Evolutionary conservation across 1,284 basidiomycete species (phyloP).

Genomic region (Tetrapyrgos nigripes): DNA sequence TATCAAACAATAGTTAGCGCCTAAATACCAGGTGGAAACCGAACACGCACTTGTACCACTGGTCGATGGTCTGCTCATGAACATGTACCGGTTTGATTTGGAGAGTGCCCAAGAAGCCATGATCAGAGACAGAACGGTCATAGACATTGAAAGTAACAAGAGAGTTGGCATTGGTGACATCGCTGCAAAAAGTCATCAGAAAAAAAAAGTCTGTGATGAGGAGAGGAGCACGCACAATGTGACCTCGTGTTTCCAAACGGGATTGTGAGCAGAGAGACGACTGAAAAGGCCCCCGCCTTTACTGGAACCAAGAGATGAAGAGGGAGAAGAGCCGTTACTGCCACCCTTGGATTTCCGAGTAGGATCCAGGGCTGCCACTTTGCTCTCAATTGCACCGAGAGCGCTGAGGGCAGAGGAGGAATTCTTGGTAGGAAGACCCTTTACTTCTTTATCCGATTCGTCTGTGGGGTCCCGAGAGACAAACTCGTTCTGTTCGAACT

Average conservation of each 20-base stretch:
- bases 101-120: conserved; percentile 90
- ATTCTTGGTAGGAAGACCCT: conserved; percentile 73
- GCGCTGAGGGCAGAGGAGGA: conserved; percentile 68
- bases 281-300: conserved; percentile 56
- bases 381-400: conserved; percentile 66
- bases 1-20: conserved; percentile 11
- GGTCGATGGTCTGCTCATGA: conserved; percentile 94
- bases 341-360: conserved; percentile 19
- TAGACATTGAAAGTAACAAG: conserved; percentile 91
- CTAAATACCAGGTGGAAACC: conserved; percentile 2
- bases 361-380: conserved; percentile 32
- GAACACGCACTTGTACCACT: conserved; percentile 89
- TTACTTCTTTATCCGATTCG: conserved; percentile 87
- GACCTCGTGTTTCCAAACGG: conserved; percentile 99
- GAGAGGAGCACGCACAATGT: conserved; percentile 77
- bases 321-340: conserved; percentile 42
- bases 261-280: conserved; percentile 80
- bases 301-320: conserved; percentile 45
- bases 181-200: conserved; percentile 57
- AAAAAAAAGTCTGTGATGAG: conserved; percentile 22
- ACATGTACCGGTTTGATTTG: conserved; percentile 91
- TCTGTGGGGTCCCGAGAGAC: conserved; percentile 90
- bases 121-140: conserved; percentile 84
- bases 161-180: conserved; percentile 94
- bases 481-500: conserved; percentile 99